These are phyloP conservation scores for Chrysosporium queenslandicum DNA, from an alignment of 2,329 filamentous ascomycete species.

Conservation along the genomic window DNA sequence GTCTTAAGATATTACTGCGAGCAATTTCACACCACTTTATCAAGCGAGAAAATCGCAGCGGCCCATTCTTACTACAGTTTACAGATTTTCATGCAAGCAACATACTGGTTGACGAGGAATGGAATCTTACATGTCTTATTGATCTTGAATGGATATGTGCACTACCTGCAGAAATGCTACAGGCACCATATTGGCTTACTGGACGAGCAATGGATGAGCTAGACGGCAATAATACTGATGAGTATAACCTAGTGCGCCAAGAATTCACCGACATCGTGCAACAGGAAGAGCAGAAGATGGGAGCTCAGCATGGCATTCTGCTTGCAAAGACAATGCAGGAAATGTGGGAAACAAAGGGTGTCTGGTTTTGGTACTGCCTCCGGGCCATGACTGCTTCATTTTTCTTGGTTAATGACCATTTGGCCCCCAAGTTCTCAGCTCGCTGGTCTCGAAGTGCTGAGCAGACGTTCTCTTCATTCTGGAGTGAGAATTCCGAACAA, in stretches of 20 bases:
- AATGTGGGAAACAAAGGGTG: constrained; percentile 8
- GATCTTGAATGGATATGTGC: constrained; percentile 30
- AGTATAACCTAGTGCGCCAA: constrained; percentile 13
- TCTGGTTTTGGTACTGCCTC: constrained; percentile 8
- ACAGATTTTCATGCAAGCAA: neutral
- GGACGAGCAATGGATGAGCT: constrained; percentile 6
- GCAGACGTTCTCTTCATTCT: neutral
- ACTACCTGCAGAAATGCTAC: constrained; percentile 24
- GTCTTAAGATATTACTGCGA: constrained; percentile 18
- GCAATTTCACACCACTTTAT: constrained; percentile 23
- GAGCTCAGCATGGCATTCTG: neutral
- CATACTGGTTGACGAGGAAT: constrained; percentile 25
- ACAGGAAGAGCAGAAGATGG: constrained; percentile 16
- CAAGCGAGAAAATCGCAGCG: neutral
- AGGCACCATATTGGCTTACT: constrained; percentile 25
- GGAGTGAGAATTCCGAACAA: neutral
- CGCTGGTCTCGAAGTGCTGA: neutral
- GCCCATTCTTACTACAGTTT: neutral
- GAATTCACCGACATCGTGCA: constrained; percentile 20
- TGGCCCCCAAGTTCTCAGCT: neutral
- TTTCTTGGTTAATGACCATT: constrained; percentile 5
- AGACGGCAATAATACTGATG: constrained; percentile 13
- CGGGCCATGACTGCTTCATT: neutral
- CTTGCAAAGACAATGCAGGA: constrained; percentile 12
- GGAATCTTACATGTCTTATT: constrained; percentile 28